Base-by-base conservation (phyloP, 192 early-diverging fungal species). In the Neocallimastix lanati region DNA sequence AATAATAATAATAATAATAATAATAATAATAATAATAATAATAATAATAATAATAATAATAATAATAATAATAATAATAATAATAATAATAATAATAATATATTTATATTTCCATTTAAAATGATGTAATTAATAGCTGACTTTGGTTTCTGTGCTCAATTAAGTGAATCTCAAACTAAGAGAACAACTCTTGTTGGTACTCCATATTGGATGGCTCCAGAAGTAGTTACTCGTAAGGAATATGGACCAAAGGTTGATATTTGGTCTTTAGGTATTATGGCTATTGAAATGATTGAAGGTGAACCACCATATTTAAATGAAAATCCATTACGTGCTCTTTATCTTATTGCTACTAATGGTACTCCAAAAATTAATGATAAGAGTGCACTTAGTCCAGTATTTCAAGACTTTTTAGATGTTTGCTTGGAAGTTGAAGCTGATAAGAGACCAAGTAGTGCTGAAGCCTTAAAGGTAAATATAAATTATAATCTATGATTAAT, bases 191-290 rank as follows among this genome's bases (percentile, higher is more conserved):
- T 96, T 90, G 92, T 88, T 13, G 88, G 91, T 35, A 97, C 96
- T 29, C 93, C 95, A 13, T 98, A 94, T 87, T 97, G 96, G 96
- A 98, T 98, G 96, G 94, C 96, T n/a, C 96, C 96, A 28, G 96
- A 98, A 84, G 96, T 98, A 6, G 94, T 98, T 28, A 94, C 88
- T 78, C 91, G 93, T 58, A 93, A 95, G 83, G 93, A 94, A 82
- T 98, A 98, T 82, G 93, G 92, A 12, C 85, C 92, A 77, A 96
- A 96, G 83, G 94, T 97, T 37, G 96, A 98, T 83, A 92, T 98
- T 38, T 98, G 96, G 96, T 96, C 95, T n/a, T 84, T 97, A 33
- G 96, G 96, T 11, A 97, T 98, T 85, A 95, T 98, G 94, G 93
- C 93, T n/a, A 96, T 98, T 78, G 96, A 98, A 83, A 97, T 97